Conservation (phyloP, 1,284 basidiomycete species). For the Sanguinoderma infundibulare region DNA sequence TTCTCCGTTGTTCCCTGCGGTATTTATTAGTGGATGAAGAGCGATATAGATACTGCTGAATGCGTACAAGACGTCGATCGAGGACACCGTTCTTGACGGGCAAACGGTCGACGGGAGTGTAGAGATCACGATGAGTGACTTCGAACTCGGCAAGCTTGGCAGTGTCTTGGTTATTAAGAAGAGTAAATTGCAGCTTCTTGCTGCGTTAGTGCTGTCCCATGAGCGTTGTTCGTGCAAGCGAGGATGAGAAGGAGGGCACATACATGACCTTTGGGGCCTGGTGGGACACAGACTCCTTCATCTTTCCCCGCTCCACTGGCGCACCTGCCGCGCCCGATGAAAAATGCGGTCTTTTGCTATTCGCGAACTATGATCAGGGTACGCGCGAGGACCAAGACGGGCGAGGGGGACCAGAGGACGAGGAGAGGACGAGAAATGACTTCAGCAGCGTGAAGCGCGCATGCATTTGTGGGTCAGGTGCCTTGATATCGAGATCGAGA, state of each 20-base stretch:
- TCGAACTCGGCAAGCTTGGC: constrained; percentile 95
- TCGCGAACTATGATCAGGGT: not conserved
- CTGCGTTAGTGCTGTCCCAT: constrained; percentile 54
- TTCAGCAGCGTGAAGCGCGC: not conserved
- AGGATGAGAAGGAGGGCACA: constrained; percentile 34
- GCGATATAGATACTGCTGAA: constrained; percentile 21
- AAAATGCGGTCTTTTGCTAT: not conserved
- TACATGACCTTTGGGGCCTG: constrained; percentile 94
- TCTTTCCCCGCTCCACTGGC: constrained; percentile 34
- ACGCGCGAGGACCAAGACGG: not conserved
- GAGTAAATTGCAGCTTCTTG: constrained; percentile 93
- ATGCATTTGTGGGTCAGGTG: constrained; percentile 17
- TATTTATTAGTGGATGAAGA: constrained; percentile 3
- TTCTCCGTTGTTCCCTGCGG: constrained; percentile 94
- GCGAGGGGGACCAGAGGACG: not conserved
- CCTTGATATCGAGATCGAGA: constrained; percentile 14
- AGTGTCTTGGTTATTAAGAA: constrained; percentile 90
- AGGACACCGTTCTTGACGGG: constrained; percentile 93
- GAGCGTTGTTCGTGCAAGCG: not conserved
- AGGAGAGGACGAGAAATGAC: not conserved
- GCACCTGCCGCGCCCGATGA: constrained; percentile 2
- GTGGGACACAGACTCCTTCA: constrained; percentile 90
- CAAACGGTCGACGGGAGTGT: constrained; percentile 77
- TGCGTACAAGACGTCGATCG: constrained; percentile 82
- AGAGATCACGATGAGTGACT: constrained; percentile 89